A percentile compares a stretch with the other conserved stretches of the same genome.
Conservation (phyloP, 345 rosid genomes). For the Mallotus nudiflorus region DNA sequence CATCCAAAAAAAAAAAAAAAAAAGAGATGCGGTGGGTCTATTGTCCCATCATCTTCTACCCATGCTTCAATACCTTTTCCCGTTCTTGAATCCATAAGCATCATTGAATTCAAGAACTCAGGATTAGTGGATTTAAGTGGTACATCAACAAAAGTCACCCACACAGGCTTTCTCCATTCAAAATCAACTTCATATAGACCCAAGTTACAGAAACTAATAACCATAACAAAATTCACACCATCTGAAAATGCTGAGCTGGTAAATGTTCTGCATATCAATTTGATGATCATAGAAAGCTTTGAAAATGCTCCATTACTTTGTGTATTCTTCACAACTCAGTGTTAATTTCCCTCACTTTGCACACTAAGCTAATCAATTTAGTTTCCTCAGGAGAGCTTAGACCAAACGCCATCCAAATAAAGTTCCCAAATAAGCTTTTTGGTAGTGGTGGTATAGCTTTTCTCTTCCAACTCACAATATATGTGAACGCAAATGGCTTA, state of each 20-base stretch:
- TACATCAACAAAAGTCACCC: background rate
- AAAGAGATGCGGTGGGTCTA: no score
- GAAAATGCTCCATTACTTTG: background rate
- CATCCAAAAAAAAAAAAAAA: no score
- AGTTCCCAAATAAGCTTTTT: conserved; percentile 39
- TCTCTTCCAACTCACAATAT: conserved; percentile 34
- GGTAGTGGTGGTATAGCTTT: conserved; percentile 25
- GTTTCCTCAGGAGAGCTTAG: background rate
- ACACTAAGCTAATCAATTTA: conserved; percentile 4
- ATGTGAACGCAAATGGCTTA: conserved; percentile 33
- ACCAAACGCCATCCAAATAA: conserved; percentile 20
- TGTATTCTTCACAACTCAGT: conserved; percentile 15
- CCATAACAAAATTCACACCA: background rate
- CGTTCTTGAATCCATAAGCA: background rate
- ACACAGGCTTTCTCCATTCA: conserved; percentile 1
- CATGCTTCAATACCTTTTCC: conserved; percentile 7
- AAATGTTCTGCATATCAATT: background rate
- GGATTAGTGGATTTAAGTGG: no score
- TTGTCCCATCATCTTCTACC: no score
- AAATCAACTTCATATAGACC: background rate
- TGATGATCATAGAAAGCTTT: background rate
- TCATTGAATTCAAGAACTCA: no score
- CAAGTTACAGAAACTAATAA: background rate
- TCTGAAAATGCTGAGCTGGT: background rate
- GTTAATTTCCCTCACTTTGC: conserved; percentile 10